Conservation (phyloP, 148 eudicot species). For the Euryodendron excelsum region DNA sequence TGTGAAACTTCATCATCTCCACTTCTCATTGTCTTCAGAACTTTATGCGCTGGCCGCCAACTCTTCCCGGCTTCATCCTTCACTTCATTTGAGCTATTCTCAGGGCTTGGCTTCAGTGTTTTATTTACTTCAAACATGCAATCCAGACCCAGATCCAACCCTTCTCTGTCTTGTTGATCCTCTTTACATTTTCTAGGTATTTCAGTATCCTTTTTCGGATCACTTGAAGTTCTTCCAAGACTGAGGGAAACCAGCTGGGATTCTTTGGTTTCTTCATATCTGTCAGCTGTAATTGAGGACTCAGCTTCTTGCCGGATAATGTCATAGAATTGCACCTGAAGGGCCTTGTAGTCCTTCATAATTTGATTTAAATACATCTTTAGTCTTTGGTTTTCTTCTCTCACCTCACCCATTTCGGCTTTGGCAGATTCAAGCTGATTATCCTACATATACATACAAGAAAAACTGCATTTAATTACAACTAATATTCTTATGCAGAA, state of each 20-base stretch:
- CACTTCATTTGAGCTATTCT: constrained; percentile 39
- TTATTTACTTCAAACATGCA: constrained; percentile 32
- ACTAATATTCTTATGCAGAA: not conserved
- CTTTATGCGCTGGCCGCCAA: constrained; percentile 33
- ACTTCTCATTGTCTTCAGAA: constrained; percentile 28
- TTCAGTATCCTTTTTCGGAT: constrained; percentile 19
- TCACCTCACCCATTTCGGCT: constrained; percentile 65
- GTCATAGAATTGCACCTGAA: constrained; percentile 51
- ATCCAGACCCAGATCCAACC: constrained; percentile 51
- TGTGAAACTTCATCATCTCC: constrained; percentile 54
- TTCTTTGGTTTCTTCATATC: constrained; percentile 23
- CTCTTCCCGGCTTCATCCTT: constrained; percentile 41
- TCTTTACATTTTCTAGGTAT: constrained; percentile 1
- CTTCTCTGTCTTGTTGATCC: constrained; percentile 23
- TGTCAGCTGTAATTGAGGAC: not conserved
- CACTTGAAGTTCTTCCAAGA: constrained; percentile 56
- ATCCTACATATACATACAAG: constrained; percentile 21
- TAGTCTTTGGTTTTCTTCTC: constrained; percentile 74
- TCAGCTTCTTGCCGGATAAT: constrained; percentile 34
- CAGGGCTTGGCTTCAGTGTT: constrained; percentile 27
- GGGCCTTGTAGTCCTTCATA: constrained; percentile 58
- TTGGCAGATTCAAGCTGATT: constrained; percentile 53
- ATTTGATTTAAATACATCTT: constrained; percentile 43
- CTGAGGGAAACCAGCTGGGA: constrained; percentile 58
- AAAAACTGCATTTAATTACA: not conserved